phyloP scores from a whole-genome alignment of 257 asterid species.

The Oldenlandia corymbosa region DNA sequence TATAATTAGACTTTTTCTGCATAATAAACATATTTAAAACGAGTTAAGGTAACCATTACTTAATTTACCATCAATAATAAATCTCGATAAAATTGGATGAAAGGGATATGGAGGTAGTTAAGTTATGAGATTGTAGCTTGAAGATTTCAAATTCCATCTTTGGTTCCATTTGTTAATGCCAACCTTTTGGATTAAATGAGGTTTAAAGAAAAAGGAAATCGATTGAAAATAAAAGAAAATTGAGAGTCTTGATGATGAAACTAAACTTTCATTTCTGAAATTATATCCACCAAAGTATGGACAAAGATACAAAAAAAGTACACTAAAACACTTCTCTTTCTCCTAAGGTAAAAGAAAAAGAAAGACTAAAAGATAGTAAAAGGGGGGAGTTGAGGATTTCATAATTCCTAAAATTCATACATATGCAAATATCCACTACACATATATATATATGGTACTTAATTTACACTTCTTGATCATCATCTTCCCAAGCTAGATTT shows the following conservation, averaged over 20 bases:
- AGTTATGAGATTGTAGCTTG: too few relatives aligned
- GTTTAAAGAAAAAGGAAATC: not conserved
- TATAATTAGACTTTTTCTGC: too few relatives aligned
- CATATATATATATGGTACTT: too few relatives aligned
- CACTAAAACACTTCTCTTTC: not conserved
- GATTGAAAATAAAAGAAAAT: not conserved
- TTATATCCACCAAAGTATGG: slow-evolving; percentile 8
- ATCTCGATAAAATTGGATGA: too few relatives aligned
- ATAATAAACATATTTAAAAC: too few relatives aligned
- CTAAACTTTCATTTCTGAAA: not conserved
- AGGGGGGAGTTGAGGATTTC: slow-evolving; percentile 1
- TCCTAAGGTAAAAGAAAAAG: not conserved
- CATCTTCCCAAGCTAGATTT: not conserved
- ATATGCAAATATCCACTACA: slow-evolving; percentile 13
- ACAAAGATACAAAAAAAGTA: slow-evolving; percentile 10
- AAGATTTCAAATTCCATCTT: too few relatives aligned
- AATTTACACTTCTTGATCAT: slow-evolving; percentile 18
- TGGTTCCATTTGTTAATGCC: too few relatives aligned
- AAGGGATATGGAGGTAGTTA: too few relatives aligned
- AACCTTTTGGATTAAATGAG: too few relatives aligned
- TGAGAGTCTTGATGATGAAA: not conserved
- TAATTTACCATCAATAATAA: too few relatives aligned
- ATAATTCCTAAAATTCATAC: slow-evolving; percentile 16
- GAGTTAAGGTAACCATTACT: too few relatives aligned
- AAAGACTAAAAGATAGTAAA: too few relatives aligned